phyloP scores from a whole-genome alignment of 2,329 filamentous ascomycete species.

The Nigrospora oryzae region DNA sequence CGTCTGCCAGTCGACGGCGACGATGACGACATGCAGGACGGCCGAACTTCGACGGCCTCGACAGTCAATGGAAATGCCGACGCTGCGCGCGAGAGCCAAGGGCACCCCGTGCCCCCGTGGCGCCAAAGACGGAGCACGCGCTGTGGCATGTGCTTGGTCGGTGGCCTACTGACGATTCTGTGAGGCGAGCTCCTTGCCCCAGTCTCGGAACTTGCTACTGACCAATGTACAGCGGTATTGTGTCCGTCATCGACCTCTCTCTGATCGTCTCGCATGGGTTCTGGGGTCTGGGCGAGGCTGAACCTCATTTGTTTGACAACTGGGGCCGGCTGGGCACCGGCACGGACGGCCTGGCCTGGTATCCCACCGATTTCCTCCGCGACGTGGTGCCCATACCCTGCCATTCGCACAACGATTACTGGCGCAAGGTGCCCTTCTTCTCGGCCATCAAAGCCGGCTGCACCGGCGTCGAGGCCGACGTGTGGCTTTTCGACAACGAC shows the following conservation, averaged over 20 bases:
- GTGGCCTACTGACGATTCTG: no score
- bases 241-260: constrained; percentile 23
- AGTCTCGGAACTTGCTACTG: constrained; percentile 4
- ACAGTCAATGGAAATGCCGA: no score
- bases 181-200: no score
- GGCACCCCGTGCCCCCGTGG: no score
- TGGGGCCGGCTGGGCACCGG: constrained; percentile 19
- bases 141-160: no score
- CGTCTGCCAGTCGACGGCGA: no score
- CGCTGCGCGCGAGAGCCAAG: no score
- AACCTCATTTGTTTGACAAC: constrained; percentile 15
- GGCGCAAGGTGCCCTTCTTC: constrained; percentile 53
- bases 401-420: constrained; percentile 67
- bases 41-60: no score
- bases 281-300: constrained; percentile 18
- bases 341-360: constrained; percentile 30
- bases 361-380: constrained; percentile 44
- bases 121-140: no score
- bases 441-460: constrained; percentile 53
- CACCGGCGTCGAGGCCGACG: constrained; percentile 59
- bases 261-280: constrained; percentile 20
- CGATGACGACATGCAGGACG: no score
- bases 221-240: constrained; percentile 15
- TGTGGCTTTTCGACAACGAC: constrained; percentile 48
- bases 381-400: constrained; percentile 47